Evolutionary conservation across 2,329 filamentous ascomycete species (phyloP), one percentile per base, ranked within the genome.

Genomic region (Allantophomopsis lycopodina): DNA sequence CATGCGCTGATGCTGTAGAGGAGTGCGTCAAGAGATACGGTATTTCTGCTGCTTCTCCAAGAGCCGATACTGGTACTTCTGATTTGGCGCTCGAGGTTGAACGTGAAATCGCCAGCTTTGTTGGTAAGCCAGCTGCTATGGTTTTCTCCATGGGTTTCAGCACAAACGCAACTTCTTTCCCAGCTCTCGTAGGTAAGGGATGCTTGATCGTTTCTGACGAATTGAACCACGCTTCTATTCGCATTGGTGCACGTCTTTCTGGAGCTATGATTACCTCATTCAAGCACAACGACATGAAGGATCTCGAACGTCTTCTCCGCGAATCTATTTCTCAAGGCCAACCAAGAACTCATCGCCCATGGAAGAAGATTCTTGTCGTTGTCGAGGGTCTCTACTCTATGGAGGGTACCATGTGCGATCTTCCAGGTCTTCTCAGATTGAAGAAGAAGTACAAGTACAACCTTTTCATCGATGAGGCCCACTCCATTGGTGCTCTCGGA

Each of bases 111-210:
- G 91, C 91, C 35, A 71, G 74, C 35, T 98, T 98, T 54, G 85
- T 96, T 32, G 89, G 88, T 58, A 98, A 96, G 67, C 83, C 88
- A 42, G 77, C 84, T 20, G 81, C 91, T 20, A 95, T 95, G 80
- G 80, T 98, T 39, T 96, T 96, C 66, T 95, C 89, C 17, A 98
- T 98, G 91, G 91, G 91, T 28, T 98, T 94, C 57, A 87, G 88
- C 45, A 98, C 91, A 47, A 98, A 98, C 55, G 82, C 89, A 21
- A 85, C 82, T 48, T 78, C 88, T 13, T 96, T 98, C 68, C 86
- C 89, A 3, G 87, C 88, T 30, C 69, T 98, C 33, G 84, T 94
- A 40, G 81, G 82, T 52, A 96, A 94, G 64, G 91, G 91, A 44
- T 93, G 83, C 54, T 71, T 98, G 39, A 82, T 98, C 56, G 83